Evolutionary conservation across 2,329 filamentous ascomycete genomes (phyloP).

Genomic region (Rugonectria rugulosa): DNA sequence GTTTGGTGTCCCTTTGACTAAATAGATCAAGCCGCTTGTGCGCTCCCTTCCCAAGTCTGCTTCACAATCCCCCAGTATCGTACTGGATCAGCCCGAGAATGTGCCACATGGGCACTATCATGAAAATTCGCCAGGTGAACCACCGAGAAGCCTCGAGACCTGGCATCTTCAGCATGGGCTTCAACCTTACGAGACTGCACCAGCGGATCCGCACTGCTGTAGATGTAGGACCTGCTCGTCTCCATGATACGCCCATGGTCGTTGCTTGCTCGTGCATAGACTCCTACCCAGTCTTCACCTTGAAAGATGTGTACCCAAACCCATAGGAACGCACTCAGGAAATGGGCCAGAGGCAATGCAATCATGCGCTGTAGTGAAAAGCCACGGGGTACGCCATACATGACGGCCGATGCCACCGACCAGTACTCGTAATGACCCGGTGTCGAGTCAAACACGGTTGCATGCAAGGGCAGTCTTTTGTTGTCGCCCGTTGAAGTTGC

Average conservation of each 20-base stretch:
- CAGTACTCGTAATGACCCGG: conserved; percentile 2
- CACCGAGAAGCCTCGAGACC: neutral
- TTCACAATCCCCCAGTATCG: conserved; percentile 3
- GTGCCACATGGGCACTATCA: neutral
- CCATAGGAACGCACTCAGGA: conserved; percentile 2
- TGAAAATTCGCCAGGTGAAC: neutral
- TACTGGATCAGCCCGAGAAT: neutral
- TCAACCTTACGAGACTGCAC: neutral
- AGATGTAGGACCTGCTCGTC: conserved; percentile 5
- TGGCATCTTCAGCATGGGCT: neutral
- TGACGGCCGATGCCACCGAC: conserved; percentile 3
- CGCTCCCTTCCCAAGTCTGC: conserved; percentile 8
- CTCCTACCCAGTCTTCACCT: conserved; percentile 3
- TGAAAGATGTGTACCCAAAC: neutral
- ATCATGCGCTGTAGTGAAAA: neutral
- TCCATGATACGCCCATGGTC: neutral
- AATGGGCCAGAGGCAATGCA: neutral
- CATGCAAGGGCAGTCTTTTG: neutral
- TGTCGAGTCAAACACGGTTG: conserved; percentile 2
- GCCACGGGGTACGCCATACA: conserved; percentile 1
- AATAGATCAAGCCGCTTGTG: no score
- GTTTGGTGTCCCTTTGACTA: no score
- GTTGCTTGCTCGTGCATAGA: neutral
- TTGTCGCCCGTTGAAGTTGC: neutral
- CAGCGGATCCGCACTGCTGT: neutral